These are phyloP conservation scores for Sarocladium oryzae DNA, from an alignment of 2,329 filamentous ascomycete species.

Conservation along the genomic window DNA sequence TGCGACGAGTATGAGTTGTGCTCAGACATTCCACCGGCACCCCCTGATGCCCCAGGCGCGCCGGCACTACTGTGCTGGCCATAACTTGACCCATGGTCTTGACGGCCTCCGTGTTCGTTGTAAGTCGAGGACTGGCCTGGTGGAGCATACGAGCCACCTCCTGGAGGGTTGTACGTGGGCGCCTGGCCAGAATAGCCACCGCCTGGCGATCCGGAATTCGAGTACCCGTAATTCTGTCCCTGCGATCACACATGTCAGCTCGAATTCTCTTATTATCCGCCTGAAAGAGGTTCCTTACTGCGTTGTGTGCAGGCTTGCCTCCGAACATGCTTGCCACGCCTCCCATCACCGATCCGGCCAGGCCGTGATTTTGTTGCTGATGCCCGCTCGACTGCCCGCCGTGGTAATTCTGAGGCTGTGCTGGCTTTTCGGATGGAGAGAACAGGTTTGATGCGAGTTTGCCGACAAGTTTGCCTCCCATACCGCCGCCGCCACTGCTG, in stretches of 20 bases:
- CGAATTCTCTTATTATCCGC: constrained; percentile 13
- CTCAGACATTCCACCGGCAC: background rate
- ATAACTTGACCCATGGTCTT: constrained; percentile 11
- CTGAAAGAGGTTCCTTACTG: constrained; percentile 16
- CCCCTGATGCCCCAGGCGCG: background rate
- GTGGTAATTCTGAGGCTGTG: constrained; percentile 40
- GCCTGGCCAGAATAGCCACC: constrained; percentile 53
- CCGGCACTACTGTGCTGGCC: constrained; percentile 1
- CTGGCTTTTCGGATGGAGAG: constrained; percentile 40
- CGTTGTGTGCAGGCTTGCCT: constrained; percentile 24
- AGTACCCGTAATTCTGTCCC: constrained; percentile 58
- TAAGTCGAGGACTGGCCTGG: too few relatives aligned
- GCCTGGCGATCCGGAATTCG: constrained; percentile 45
- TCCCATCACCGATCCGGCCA: constrained; percentile 48
- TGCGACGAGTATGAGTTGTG: background rate
- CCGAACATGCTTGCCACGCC: constrained; percentile 49
- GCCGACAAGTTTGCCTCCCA: constrained; percentile 48
- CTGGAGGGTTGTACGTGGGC: constrained; percentile 39
- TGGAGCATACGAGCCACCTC: constrained; percentile 15
- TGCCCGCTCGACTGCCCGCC: constrained; percentile 29
- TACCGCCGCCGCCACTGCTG: constrained; percentile 16
- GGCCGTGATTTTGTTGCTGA: constrained; percentile 36
- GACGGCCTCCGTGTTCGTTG: too few relatives aligned
- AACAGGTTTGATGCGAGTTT: constrained; percentile 51
- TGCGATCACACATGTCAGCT: constrained; percentile 17